Evolutionary conservation across 2,329 filamentous ascomycete genomes (phyloP).

Genomic region (Fusarium goolgardi): DNA sequence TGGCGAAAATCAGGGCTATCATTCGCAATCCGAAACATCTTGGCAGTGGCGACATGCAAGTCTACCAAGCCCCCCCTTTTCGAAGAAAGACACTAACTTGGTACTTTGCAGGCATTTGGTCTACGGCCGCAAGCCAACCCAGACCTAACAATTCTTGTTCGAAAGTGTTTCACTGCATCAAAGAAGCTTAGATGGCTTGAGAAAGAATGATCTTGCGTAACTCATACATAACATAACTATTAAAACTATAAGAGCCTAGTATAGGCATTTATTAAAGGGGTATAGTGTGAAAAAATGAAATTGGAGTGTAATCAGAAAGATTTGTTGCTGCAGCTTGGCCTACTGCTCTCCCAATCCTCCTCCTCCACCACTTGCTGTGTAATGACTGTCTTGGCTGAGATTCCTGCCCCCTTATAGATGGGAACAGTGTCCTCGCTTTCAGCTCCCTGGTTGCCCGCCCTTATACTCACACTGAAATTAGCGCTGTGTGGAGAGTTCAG

Average conservation of each 20-base stretch:
- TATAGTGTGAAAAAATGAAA: neutral
- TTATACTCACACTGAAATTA: neutral
- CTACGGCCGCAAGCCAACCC: constrained; percentile 13
- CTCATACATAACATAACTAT: neutral
- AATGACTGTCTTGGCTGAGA: neutral
- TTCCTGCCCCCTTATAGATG: neutral
- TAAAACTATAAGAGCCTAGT: neutral
- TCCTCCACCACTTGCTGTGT: neutral
- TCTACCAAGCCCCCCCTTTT: neutral
- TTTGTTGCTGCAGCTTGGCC: neutral
- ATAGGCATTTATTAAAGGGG: neutral
- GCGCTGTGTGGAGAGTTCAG: neutral
- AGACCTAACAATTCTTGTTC: neutral
- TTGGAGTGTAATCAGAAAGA: neutral
- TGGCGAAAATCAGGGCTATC: constrained; percentile 16
- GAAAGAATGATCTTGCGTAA: neutral
- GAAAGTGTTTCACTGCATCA: too few species aligned
- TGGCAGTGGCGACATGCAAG: constrained; percentile 13
- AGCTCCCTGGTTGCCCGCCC: accelerated
- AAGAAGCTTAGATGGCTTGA: neutral
- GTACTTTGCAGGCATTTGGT: constrained; percentile 9
- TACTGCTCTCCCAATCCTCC: neutral
- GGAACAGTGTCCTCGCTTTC: neutral
- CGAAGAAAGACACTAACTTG: neutral
- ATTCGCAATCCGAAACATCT: constrained; percentile 11